A percentile compares a stretch with the other conserved stretches of the same genome.
phyloP scores from a whole-genome alignment of 1,284 basidiomycete genomes.

The Heterobasidion annosum region DNA sequence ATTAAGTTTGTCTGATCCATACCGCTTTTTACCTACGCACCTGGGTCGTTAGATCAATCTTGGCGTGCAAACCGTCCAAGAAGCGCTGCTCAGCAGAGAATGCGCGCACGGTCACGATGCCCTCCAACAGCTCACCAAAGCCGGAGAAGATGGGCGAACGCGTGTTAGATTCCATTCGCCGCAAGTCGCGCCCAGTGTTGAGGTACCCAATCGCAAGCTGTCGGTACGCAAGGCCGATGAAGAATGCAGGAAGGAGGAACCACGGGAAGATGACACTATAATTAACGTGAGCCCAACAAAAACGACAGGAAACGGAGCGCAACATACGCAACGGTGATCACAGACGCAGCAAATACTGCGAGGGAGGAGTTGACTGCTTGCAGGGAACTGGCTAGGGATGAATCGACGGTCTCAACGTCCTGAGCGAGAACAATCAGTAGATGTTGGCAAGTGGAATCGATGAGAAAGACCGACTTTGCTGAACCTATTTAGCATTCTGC shows the following conservation, averaged over 20 bases:
- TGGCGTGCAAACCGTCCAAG: constrained; percentile 60
- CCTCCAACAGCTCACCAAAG: constrained; percentile 73
- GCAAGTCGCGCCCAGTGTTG: constrained; percentile 68
- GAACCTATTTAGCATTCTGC: constrained; percentile 56
- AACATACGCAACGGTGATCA: constrained; percentile 52
- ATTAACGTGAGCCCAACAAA: constrained; percentile 9
- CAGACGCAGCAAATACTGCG: constrained; percentile 62
- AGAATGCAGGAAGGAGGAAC: constrained; percentile 62
- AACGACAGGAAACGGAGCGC: background rate
- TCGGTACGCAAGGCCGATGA: constrained; percentile 58
- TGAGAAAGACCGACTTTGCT: constrained; percentile 36
- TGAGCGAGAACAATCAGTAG: constrained; percentile 15
- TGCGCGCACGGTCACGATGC: constrained; percentile 82
- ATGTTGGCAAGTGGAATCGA: background rate
- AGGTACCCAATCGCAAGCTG: constrained; percentile 66
- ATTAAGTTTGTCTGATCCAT: background rate
- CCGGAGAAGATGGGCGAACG: constrained; percentile 70
- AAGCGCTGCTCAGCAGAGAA: constrained; percentile 82
- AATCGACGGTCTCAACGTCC: constrained; percentile 77
- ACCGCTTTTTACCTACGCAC: constrained; percentile 19
- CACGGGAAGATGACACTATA: constrained; percentile 55
- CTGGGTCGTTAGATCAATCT: constrained; percentile 59
- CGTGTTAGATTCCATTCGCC: constrained; percentile 71
- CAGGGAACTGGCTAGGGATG: constrained; percentile 58
- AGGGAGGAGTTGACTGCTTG: constrained; percentile 68